phyloP scores from a whole-genome alignment of 805 yeast genomes.

The Clavispora santaluciae region DNA sequence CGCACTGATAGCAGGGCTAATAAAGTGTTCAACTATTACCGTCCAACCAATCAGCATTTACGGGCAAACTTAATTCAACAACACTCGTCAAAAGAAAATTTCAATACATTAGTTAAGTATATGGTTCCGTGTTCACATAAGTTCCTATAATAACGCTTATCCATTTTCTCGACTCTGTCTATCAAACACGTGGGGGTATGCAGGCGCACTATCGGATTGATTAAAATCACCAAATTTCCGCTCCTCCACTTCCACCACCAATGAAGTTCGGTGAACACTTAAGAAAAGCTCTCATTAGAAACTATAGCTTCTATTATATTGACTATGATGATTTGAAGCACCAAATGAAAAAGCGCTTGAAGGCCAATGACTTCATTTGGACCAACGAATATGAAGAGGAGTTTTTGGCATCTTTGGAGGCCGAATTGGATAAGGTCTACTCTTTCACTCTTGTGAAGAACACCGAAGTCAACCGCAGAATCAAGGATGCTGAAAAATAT shows the following conservation, averaged over 20 bases:
- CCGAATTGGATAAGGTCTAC: constrained; percentile 88
- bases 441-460: constrained; percentile 86
- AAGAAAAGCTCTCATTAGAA: constrained; percentile 82
- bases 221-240: background rate
- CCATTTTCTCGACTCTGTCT: too few relatives aligned
- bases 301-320: constrained; percentile 86
- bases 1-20: background rate
- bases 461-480: constrained; percentile 78
- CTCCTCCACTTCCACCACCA: background rate
- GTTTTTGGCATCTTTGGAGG: constrained; percentile 69
- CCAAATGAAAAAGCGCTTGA: constrained; percentile 65
- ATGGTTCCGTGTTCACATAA: too few relatives aligned
- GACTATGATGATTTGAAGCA: constrained; percentile 88
- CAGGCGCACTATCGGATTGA: background rate
- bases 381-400: constrained; percentile 72
- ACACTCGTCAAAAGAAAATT: too few relatives aligned
- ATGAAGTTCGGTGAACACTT: constrained; percentile 98
- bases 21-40: background rate
- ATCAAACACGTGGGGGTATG: background rate
- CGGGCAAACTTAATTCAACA: too few relatives aligned
- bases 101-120: too few relatives aligned
- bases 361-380: constrained; percentile 61
- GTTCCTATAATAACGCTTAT: too few relatives aligned
- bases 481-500: constrained; percentile 72
- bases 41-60: too few relatives aligned